Percentiles rank a stretch among this genome's conserved stretches.
phyloP scores from a whole-genome alignment of 2,329 filamentous ascomycete genomes.

The Balansia obtecta region DNA sequence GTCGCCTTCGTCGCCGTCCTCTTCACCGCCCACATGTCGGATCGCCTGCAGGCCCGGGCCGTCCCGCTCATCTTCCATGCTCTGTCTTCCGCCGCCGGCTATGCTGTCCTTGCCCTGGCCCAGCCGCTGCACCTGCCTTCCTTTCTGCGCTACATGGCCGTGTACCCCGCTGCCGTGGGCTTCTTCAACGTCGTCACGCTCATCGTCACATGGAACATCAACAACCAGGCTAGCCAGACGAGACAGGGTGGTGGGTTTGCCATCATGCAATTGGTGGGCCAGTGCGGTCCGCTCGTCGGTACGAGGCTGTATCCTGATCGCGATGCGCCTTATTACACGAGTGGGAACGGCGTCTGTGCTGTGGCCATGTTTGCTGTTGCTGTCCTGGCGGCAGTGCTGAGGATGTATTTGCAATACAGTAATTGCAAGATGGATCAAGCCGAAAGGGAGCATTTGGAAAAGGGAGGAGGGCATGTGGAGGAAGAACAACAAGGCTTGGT shows the following conservation, averaged over 20 bases:
- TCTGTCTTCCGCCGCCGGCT: slow-evolving; percentile 49
- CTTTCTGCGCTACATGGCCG: slow-evolving; percentile 53
- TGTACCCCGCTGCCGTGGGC: slow-evolving; percentile 67
- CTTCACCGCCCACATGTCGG: slow-evolving; percentile 59
- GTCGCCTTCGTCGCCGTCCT: slow-evolving; percentile 62
- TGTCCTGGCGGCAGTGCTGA: slow-evolving; percentile 38
- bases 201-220: slow-evolving; percentile 79
- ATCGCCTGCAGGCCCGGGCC: slow-evolving; percentile 49
- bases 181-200: slow-evolving; percentile 79
- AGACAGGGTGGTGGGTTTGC: slow-evolving; percentile 67
- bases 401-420: slow-evolving; percentile 36
- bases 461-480: slow-evolving; percentile 19
- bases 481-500: slow-evolving; percentile 29
- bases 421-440: slow-evolving; percentile 34
- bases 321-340: slow-evolving; percentile 49
- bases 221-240: slow-evolving; percentile 62
- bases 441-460: slow-evolving; percentile 15
- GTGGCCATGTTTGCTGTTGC: slow-evolving; percentile 51
- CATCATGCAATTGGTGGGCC: slow-evolving; percentile 69
- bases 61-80: slow-evolving; percentile 58
- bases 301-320: slow-evolving; percentile 50
- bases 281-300: slow-evolving; percentile 63
- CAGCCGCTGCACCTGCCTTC: slow-evolving; percentile 30
- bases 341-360: slow-evolving; percentile 51
- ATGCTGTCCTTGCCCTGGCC: slow-evolving; percentile 47